Evolutionary conservation across 2,329 filamentous ascomycete species (phyloP), one percentile per base, ranked within the genome.

Genomic region (Emydomyces testavorans): DNA sequence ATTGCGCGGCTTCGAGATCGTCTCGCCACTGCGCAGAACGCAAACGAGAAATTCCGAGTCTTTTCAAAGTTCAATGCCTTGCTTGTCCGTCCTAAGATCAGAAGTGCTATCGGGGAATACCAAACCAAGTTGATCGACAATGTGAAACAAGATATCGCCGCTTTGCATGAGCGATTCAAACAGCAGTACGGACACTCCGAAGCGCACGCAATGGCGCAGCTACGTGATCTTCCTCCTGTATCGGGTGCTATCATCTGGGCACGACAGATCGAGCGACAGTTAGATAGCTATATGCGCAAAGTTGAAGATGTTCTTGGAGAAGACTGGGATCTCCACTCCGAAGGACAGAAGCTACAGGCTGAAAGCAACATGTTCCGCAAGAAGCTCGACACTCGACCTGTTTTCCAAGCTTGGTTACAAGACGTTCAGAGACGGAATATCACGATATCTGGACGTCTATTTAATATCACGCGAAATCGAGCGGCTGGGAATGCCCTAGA

Each of bases 21-120:
- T 50, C 76, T 98, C 48, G 92, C 89, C 11, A 94, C 88, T 5
- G 90, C 92, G 10, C 95, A 94, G 73, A 94, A 88, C 53, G 92
- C 92, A 34, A 96, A 94, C 62, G 93, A 98, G 68, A 99, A 98
- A 92, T 99, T 99, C 66, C 85, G 93, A 47, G 92, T 99, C 52
- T 98, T 98, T 65, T 96, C 92, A 46, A 96, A 96, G 64, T 99
- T 99, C 77, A 99, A 99, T 63, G 92, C 92, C 1, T 80, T 99
- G 24, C 94, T 99, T 58, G 90, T 99, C 49, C 81, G 92, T 51
- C 92, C 92, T n/a, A 98, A 98, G 74, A 96, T 99, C 68, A 83
- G 92, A 55, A 89, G 93, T 56, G 93, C 92, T 48, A 98, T 98
- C 60, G 85, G 88, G 36, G 90, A 98, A 68, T 98, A 98, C 63